Evolutionary conservation across 257 asterid species (phyloP).

Genomic region (Handroanthus guayacan): DNA sequence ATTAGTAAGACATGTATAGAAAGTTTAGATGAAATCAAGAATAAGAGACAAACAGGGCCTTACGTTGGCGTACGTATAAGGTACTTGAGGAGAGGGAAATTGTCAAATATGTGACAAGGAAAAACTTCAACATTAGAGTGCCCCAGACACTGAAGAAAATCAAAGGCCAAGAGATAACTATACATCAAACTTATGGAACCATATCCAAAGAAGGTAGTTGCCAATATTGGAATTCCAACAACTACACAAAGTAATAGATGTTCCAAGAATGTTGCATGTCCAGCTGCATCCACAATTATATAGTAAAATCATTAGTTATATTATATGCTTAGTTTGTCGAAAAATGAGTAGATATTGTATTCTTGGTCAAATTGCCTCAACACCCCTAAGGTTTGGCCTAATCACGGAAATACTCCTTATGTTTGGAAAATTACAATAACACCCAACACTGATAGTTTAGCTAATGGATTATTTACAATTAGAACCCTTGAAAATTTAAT

Average conservation of each 20-base stretch:
- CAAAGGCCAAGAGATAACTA: slow-evolving; percentile 70
- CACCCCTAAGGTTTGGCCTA: too few relatives aligned
- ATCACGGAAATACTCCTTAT: too few relatives aligned
- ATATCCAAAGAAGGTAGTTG: slow-evolving; percentile 65
- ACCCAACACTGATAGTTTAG: too few relatives aligned
- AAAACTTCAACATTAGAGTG: slow-evolving; percentile 81
- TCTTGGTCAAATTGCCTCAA: neutral
- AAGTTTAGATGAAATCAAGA: neutral
- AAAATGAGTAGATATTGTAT: neutral
- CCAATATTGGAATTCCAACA: slow-evolving; percentile 74
- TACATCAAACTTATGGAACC: slow-evolving; percentile 77
- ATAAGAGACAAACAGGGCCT: slow-evolving; percentile 34
- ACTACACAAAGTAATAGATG: slow-evolving; percentile 70
- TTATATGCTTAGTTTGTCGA: neutral
- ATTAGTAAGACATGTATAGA: neutral
- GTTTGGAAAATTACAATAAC: too few relatives aligned
- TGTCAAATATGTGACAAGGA: slow-evolving; percentile 57
- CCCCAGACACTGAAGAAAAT: slow-evolving; percentile 85
- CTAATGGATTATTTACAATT: too few relatives aligned
- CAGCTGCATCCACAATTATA: slow-evolving; percentile 59
- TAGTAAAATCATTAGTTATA: slow-evolving; percentile 16
- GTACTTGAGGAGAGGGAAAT: slow-evolving; percentile 65
- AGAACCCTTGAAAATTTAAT: too few relatives aligned
- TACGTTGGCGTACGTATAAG: slow-evolving; percentile 84
- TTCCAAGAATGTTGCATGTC: slow-evolving; percentile 81